These are phyloP conservation scores for Globisporangium acanthophoron DNA, from an alignment of 352 stramenopile genomes.

Conservation along the genomic window DNA sequence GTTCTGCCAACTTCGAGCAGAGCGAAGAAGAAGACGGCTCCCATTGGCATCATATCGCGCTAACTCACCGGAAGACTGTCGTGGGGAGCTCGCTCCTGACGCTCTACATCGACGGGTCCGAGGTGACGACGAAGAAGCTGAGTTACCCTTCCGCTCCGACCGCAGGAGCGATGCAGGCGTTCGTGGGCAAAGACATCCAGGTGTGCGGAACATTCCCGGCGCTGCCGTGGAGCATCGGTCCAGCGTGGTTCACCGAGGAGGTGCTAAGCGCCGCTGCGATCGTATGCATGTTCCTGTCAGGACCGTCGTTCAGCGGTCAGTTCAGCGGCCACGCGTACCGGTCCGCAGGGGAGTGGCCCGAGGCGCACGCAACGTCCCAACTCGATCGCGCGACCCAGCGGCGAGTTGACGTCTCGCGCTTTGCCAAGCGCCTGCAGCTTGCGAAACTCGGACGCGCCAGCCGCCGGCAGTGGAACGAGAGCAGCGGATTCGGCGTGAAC, in stretches of 20 bases:
- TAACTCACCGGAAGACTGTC: conserved; percentile 66
- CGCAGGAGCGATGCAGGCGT: conserved; percentile 45
- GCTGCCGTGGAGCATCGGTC: conserved; percentile 58
- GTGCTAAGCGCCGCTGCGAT: conserved; percentile 35
- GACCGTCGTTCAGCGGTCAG: conserved; percentile 49
- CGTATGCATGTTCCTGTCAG: conserved; percentile 61
- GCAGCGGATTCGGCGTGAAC: conserved; percentile 3
- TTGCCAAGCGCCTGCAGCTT: conserved; percentile 44
- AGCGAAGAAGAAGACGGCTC: conserved; percentile 21
- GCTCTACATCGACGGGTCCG: conserved; percentile 65
- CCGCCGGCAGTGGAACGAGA: conserved; percentile 40
- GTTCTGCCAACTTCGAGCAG: background rate
- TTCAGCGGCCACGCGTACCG: conserved; percentile 67
- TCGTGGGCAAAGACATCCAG: conserved; percentile 72
- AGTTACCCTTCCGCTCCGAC: conserved; percentile 51
- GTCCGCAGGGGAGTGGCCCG: conserved; percentile 60
- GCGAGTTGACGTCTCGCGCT: conserved; percentile 44
- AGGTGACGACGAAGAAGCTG: conserved; percentile 73
- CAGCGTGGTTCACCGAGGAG: conserved; percentile 65
- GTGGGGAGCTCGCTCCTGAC: conserved; percentile 69
- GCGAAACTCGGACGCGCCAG: conserved; percentile 34
- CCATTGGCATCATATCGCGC: conserved; percentile 71
- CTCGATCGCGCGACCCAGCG: conserved; percentile 51
- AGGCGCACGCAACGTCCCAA: conserved; percentile 52
- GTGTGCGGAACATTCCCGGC: conserved; percentile 57